Evolutionary conservation across 371 early-diverging fungal species (phyloP), one percentile per base, ranked within the genome.

Genomic region (Batkoa obscura): DNA sequence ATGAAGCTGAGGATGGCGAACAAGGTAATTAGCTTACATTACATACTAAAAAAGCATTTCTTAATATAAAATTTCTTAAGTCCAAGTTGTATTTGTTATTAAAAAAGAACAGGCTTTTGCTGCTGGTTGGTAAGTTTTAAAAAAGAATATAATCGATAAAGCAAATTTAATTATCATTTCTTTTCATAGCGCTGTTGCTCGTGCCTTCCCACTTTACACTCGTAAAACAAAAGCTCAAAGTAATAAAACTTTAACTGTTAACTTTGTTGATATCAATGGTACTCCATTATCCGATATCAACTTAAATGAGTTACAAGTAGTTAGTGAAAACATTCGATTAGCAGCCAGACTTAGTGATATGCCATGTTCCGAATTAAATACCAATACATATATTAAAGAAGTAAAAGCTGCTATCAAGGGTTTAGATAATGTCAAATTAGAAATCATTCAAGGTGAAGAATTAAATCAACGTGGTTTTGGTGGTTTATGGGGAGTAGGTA

Each of bases 401-500:
- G 34, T 50, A 12, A 23, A 5, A 12, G 34, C 17, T 12, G 50
- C 6, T 12, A 34, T 50, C 13, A 34, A 13, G 13, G 6, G 34
- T 13, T 34, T 50, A 5, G 32, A 17, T 5, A 13, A 17, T 5
- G 50, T 50, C 13, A 36, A 3, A n/a, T 31, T n/a, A 2, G 34
- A 17, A 13, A 34, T 50, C 36, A 50, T 50, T 34, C 15, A 50
- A 31, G 50, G 50, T 8, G 13, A 12, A 31, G 50, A 50, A 31
- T 34, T 50, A 12, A 34, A 50, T 31, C 5, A 34, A 13, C 13
- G 36, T 36, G 50, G 50, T 31, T 50, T 50, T 15, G 50, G 50
- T 50, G 50, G 50, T 3, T 50, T 50, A n/a, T 50, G 50, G 50
- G 50, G 50, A 10, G 50, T 50, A 8, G 50, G 50, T 31, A 50